Evolutionary conservation across 768 basidiomycete species (phyloP), one percentile per base, ranked within the genome.

Genomic region (Rhodotorula sphaerocarpa): DNA sequence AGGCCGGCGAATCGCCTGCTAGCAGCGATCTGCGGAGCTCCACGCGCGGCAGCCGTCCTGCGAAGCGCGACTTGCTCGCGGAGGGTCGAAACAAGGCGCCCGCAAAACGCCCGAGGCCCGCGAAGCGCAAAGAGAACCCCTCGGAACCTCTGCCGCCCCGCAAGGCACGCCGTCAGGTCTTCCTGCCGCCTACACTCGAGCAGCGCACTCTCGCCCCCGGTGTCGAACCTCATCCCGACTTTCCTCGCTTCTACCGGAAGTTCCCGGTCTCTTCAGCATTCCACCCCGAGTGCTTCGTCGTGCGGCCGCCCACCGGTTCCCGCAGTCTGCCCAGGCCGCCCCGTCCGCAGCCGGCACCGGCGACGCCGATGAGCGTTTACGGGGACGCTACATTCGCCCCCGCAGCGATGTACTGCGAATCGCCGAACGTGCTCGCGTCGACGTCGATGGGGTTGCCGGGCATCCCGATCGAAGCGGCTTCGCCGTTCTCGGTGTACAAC

Each of bases 251-350:
- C 65, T 89, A 89, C 73, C 76, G 84, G 58, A 81, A 82, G 12
- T 89, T 86, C 71, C 84, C 86, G 9, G 78, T 79, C 57, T 84
- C 83, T 66, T 80, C 83, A 9, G 83, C 80, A 65, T 77, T 81
- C 45, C 77, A 79, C 28, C 69, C 74, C 31, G 70, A 76, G 23
- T 69, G 63, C 7, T 61, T 55, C 57, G 57, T 65, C 15, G 27
- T 62, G 33, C 39, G 57, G 31, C 25, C 16, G 23, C 36, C 59
- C 11, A 43, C 36, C 10, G 36, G 36, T 39, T 39, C 36, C 16
- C 36, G 36, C 36, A 39, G 10, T 16, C 36, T 39, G 36, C 36
- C 36, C 10, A 39, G 15, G 18, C 43, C 43, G 43, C 15, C 20
- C 12, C 43, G 43, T 20, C 7, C 43, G 10, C 43, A 44, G 43